phyloP scores from a whole-genome alignment of 306 rosid genomes.

The Lathyrus tuberosus region DNA sequence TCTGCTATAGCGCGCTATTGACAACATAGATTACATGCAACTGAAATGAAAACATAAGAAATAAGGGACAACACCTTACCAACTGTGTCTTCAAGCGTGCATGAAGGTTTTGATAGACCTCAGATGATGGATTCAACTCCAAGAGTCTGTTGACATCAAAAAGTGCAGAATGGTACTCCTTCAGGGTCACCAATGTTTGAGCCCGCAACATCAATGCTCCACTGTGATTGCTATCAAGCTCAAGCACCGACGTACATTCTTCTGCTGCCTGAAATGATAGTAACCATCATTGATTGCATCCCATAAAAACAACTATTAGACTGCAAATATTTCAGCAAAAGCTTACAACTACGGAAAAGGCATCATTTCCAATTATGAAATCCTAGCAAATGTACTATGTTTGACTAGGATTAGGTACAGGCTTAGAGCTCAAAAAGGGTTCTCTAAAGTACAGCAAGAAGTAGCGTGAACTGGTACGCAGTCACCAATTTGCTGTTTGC shows the following conservation, averaged over 20 bases:
- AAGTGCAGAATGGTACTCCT: constrained; percentile 87
- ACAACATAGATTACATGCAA: constrained; percentile 4
- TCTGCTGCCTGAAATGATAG: constrained; percentile 72
- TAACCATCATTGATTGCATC: constrained; percentile 25
- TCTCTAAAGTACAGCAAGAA: neutral
- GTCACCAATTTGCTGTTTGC: neutral
- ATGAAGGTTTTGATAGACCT: constrained; percentile 90
- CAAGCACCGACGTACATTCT: constrained; percentile 92
- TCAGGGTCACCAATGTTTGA: constrained; percentile 79
- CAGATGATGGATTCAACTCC: constrained; percentile 86
- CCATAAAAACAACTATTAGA: neutral
- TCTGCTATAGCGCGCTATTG: too few relatives aligned
- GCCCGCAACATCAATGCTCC: constrained; percentile 91
- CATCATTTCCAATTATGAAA: constrained; percentile 17
- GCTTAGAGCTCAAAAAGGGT: neutral
- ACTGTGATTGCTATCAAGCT: constrained; percentile 75
- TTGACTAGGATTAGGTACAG: constrained; percentile 7
- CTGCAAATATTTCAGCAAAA: neutral
- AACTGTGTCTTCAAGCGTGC: constrained; percentile 84
- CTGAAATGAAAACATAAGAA: constrained; percentile 22
- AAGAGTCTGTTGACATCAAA: constrained; percentile 90
- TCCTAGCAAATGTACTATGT: neutral
- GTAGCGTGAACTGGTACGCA: neutral
- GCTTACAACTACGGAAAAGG: constrained; percentile 7
- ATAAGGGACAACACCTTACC: constrained; percentile 55